phyloP scores from a whole-genome alignment of 2,329 filamentous ascomycete species.

The Aspergillus pseudonomiae region DNA sequence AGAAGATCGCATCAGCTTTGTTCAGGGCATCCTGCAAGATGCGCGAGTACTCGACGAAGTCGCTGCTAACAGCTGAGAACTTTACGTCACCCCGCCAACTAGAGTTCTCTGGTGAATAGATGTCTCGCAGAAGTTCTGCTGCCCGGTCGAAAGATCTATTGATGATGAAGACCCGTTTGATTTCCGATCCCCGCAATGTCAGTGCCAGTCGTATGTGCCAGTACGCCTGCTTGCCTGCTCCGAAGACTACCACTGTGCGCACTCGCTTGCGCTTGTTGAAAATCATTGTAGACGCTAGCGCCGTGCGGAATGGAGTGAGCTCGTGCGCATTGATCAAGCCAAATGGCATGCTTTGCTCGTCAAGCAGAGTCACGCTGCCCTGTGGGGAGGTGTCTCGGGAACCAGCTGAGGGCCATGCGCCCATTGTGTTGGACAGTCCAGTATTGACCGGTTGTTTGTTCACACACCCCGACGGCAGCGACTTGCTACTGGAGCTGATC shows the following conservation, averaged over 20 bases:
- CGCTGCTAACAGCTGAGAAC: slow-evolving; percentile 70
- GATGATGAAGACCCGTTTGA: slow-evolving; percentile 80
- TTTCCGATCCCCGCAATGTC: slow-evolving; percentile 64
- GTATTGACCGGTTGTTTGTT: slow-evolving; percentile 32
- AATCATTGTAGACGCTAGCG: slow-evolving; percentile 62
- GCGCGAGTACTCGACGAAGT: slow-evolving; percentile 69
- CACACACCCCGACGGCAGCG: slow-evolving; percentile 33
- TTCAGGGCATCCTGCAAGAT: slow-evolving; percentile 70
- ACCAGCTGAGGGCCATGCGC: slow-evolving; percentile 39
- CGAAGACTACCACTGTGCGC: slow-evolving; percentile 80
- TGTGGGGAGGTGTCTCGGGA: slow-evolving; percentile 52
- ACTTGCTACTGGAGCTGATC: slow-evolving; percentile 31
- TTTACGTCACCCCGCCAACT: slow-evolving; percentile 69
- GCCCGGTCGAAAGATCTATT: slow-evolving; percentile 63
- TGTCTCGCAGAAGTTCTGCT: slow-evolving; percentile 53
- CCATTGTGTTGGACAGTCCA: slow-evolving; percentile 33
- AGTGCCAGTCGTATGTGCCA: slow-evolving; percentile 90
- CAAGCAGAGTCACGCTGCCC: slow-evolving; percentile 63
- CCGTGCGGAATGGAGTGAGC: slow-evolving; percentile 70
- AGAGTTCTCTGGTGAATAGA: slow-evolving; percentile 55
- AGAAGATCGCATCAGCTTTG: slow-evolving; percentile 80
- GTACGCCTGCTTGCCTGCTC: slow-evolving; percentile 86
- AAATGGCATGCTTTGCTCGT: slow-evolving; percentile 59
- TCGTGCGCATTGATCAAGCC: slow-evolving; percentile 69
- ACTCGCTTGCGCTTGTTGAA: slow-evolving; percentile 69